These are phyloP conservation scores for Nakazawaea ambrosiae DNA, from an alignment of 805 yeast genomes.

Conservation along the genomic window DNA sequence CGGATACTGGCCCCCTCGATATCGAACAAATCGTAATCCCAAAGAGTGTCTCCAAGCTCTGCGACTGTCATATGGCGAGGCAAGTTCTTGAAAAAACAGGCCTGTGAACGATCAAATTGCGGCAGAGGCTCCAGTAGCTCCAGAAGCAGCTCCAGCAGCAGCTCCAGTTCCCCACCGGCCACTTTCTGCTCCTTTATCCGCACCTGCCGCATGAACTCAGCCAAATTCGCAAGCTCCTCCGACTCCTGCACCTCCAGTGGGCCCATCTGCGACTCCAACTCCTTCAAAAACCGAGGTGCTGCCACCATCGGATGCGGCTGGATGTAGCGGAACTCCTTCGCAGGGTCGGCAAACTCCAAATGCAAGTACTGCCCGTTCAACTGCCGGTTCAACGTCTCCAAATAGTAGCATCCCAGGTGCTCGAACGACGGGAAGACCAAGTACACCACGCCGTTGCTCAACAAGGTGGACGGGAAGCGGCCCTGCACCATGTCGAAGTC, in stretches of 20 bases:
- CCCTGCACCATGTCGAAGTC: constrained; percentile 39
- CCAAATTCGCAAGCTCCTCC: neutral
- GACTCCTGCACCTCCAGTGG: neutral
- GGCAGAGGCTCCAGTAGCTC: neutral
- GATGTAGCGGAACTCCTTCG: constrained; percentile 13
- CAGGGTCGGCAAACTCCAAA: constrained; percentile 35
- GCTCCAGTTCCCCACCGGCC: neutral
- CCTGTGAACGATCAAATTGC: constrained; percentile 15
- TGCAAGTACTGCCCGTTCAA: constrained; percentile 44
- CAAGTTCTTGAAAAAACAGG: constrained; percentile 37
- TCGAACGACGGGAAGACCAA: constrained; percentile 39
- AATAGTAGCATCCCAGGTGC: constrained; percentile 44
- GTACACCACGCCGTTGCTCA: constrained; percentile 43
- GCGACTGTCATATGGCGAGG: constrained; percentile 35
- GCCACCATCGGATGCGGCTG: no score
- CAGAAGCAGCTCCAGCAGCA: neutral
- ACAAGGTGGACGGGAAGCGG: constrained; percentile 37
- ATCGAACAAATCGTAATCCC: constrained; percentile 42
- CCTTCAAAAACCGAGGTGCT: neutral
- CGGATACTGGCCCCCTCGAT: constrained; percentile 14
- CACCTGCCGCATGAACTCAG: constrained; percentile 2
- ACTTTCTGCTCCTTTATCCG: neutral
- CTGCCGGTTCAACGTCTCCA: constrained; percentile 40
- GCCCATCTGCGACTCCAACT: neutral
- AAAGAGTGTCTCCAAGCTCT: constrained; percentile 30